Conservation (phyloP, 2,329 filamentous ascomycete genomes). For the Escovopsis sp. region DNA sequence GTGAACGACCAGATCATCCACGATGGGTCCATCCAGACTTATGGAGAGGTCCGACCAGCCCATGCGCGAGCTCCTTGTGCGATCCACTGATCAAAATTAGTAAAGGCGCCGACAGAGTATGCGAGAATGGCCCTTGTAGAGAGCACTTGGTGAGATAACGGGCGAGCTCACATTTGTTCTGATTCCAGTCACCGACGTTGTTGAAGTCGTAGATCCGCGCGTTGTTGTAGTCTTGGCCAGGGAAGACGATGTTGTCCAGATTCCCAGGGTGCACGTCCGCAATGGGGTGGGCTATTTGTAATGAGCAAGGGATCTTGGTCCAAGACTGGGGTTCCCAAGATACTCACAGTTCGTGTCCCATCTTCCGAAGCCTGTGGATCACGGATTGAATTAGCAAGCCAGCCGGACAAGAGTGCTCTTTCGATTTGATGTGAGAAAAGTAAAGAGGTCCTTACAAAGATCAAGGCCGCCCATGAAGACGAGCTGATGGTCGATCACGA, state of each 20-base stretch:
- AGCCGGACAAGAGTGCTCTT: constrained; percentile 14
- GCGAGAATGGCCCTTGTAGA: not conserved
- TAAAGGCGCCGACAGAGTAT: not conserved
- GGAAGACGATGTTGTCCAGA: constrained; percentile 62
- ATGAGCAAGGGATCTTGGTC: constrained; percentile 7
- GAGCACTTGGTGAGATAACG: not conserved
- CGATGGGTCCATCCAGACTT: constrained; percentile 57
- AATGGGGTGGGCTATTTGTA: constrained; percentile 48
- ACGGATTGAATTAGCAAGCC: not conserved
- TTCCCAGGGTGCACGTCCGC: constrained; percentile 70
- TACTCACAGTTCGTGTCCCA: constrained; percentile 65
- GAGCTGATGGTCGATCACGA: constrained; percentile 59
- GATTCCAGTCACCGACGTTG: constrained; percentile 61
- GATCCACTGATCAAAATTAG: constrained; percentile 38
- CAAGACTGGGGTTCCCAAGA: not conserved
- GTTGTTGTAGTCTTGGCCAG: constrained; percentile 89
- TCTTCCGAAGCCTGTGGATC: constrained; percentile 51
- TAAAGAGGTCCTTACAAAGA: constrained; percentile 38
- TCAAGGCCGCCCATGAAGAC: constrained; percentile 90
- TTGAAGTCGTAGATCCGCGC: constrained; percentile 70
- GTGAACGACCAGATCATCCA: constrained; percentile 59
- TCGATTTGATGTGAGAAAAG: not conserved
- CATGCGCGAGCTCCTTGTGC: constrained; percentile 69
- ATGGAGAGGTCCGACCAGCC: constrained; percentile 83
- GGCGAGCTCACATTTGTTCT: constrained; percentile 50